These are phyloP conservation scores for Talaromyces islandicus DNA, from an alignment of 2,329 filamentous ascomycete species.

Conservation along the genomic window DNA sequence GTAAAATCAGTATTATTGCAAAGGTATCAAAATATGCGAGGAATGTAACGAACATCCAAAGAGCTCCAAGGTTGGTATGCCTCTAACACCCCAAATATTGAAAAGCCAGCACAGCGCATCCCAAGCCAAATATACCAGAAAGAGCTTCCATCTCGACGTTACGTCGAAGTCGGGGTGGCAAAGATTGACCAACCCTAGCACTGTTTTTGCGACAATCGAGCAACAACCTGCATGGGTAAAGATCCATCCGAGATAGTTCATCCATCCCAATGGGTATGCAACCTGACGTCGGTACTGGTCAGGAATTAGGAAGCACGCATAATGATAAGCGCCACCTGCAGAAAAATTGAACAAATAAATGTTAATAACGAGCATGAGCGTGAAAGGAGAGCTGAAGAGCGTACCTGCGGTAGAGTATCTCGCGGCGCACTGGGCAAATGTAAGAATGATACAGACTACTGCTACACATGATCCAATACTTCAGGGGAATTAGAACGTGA, in stretches of 20 bases:
- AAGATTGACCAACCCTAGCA: background rate
- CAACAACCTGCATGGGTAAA: background rate
- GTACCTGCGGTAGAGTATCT: background rate
- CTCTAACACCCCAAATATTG: background rate
- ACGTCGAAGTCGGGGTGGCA: background rate
- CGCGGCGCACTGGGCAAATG: background rate
- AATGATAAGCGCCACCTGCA: background rate
- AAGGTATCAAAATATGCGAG: too few relatives aligned
- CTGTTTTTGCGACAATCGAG: background rate
- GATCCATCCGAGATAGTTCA: background rate
- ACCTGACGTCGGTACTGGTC: background rate
- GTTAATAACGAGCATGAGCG: too few relatives aligned
- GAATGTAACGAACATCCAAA: too few relatives aligned
- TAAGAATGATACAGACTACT: background rate
- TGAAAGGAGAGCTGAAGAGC: background rate
- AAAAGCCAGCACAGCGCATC: background rate
- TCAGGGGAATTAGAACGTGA: too few relatives aligned
- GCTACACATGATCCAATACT: too few relatives aligned
- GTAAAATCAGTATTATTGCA: background rate
- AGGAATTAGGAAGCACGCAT: background rate
- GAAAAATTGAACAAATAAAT: background rate
- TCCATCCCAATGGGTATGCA: background rate
- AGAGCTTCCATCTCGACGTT: background rate
- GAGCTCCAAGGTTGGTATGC: background rate
- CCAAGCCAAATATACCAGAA: background rate